phyloP scores from a whole-genome alignment of 2,329 filamentous ascomycete genomes.

The Lasiodiplodia sp. region DNA sequence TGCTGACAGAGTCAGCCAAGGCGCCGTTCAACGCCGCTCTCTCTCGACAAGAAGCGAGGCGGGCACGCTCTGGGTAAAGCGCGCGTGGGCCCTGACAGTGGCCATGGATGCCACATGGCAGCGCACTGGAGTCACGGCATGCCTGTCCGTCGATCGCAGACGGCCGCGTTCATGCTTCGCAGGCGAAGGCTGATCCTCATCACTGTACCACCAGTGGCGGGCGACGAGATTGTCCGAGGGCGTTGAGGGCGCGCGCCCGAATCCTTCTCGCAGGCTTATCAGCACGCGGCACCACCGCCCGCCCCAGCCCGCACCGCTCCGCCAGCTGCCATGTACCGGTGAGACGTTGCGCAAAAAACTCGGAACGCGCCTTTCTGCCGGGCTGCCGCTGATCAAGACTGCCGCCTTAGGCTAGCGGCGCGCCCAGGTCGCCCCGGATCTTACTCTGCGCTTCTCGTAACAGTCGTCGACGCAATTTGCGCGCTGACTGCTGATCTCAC shows the following conservation, averaged over 20 bases:
- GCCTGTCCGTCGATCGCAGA: constrained; percentile 6
- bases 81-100: constrained; percentile 17
- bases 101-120: constrained; percentile 28
- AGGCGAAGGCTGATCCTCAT: constrained; percentile 24
- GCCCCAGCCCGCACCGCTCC: neutral
- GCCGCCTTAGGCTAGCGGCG: constrained; percentile 1
- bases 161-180: neutral
- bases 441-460: constrained; percentile 5
- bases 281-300: neutral
- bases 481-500: neutral
- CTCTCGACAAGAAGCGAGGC: neutral
- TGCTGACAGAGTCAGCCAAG: constrained; percentile 10
- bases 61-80: constrained; percentile 1
- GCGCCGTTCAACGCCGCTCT: neutral
- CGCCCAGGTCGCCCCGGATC: neutral
- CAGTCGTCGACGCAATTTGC: neutral
- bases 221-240: too few relatives aligned
- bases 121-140: constrained; percentile 2
- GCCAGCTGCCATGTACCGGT: constrained; percentile 3
- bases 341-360: constrained; percentile 17
- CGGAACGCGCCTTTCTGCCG: neutral
- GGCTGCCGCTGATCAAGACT: neutral
- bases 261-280: constrained; percentile 17
- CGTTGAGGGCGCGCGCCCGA: neutral
- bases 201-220: neutral